Percentiles rank a stretch among this genome's conserved stretches.
Evolutionary conservation across 2,329 filamentous ascomycete species (phyloP).

Genomic region (Talaromyces sp.): DNA sequence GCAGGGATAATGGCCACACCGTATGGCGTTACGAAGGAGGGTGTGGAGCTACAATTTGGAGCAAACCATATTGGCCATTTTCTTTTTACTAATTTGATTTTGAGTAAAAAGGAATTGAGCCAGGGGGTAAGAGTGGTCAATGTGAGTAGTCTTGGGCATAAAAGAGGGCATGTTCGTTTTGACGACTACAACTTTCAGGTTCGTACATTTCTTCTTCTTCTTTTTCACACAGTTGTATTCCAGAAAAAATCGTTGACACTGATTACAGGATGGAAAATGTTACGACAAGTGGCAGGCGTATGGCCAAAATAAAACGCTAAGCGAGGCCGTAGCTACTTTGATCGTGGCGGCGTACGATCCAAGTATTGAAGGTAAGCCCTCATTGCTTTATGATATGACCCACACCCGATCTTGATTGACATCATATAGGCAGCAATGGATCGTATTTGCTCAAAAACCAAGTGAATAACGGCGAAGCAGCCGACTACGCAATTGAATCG

Average conservation of each 20-base stretch:
- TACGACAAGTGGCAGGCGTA: constrained; percentile 11
- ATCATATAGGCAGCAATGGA: neutral
- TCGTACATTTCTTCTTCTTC: too few species aligned
- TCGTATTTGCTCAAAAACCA: neutral
- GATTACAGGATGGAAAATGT: constrained; percentile 3
- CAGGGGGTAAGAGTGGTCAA: constrained; percentile 16
- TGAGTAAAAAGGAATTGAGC: constrained; percentile 20
- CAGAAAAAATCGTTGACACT: too few species aligned
- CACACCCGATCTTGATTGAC: neutral
- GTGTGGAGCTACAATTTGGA: constrained; percentile 27
- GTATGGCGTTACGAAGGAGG: constrained; percentile 19
- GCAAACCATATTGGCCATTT: constrained; percentile 31
- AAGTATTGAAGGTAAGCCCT: neutral
- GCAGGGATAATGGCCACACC: constrained; percentile 26
- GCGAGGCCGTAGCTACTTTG: constrained; percentile 13
- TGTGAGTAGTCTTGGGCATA: constrained; percentile 17
- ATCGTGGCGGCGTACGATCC: neutral
- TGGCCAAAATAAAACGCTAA: constrained; percentile 7
- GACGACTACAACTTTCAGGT: constrained; percentile 38
- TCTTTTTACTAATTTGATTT: constrained; percentile 26
- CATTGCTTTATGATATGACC: neutral
- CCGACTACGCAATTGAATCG: neutral
- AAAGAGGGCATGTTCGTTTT: constrained; percentile 20
- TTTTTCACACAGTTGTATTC: too few species aligned
- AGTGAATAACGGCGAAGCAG: neutral